A percentile compares a stretch with the other conserved stretches of the same genome.
These are phyloP conservation scores for Graphilbum fragrans DNA, from an alignment of 2,329 filamentous ascomycete species.

Conservation along the genomic window DNA sequence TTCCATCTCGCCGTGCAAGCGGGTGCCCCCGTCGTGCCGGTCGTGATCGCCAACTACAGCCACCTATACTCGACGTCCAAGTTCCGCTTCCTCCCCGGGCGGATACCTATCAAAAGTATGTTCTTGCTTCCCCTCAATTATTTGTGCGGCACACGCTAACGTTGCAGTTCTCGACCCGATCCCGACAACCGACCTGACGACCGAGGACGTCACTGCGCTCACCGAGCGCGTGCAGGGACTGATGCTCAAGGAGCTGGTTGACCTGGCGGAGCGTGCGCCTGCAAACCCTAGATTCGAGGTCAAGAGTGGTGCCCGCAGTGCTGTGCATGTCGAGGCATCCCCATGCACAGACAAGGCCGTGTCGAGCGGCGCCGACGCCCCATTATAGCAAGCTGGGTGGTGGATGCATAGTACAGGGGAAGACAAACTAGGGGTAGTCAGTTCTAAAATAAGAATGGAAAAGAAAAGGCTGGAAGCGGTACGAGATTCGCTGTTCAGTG, in stretches of 20 bases:
- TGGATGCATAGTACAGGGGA: no score
- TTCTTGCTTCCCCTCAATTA: background rate
- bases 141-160: background rate
- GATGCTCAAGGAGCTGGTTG: slow-evolving; percentile 60
- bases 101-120: slow-evolving; percentile 67
- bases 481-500: no score
- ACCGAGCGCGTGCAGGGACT: slow-evolving; percentile 54
- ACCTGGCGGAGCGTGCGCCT: slow-evolving; percentile 35
- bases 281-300: background rate
- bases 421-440: no score
- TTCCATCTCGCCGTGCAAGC: slow-evolving; percentile 95
- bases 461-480: no score
- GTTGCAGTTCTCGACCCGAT: slow-evolving; percentile 67
- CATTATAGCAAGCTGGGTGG: no score
- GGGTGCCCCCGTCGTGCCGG: slow-evolving; percentile 81
- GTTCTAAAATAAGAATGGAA: no score
- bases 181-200: slow-evolving; percentile 56
- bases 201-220: slow-evolving; percentile 67
- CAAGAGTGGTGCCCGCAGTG: slow-evolving; percentile 1
- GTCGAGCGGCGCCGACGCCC: slow-evolving; percentile 5
- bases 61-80: slow-evolving; percentile 55
- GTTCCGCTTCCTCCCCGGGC: slow-evolving; percentile 53
- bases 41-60: slow-evolving; percentile 71
- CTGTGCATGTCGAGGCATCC: no score
- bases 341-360: no score